Base-by-base conservation (phyloP, 73 alveolate genomes). In the Uronychia binucleata region DNA sequence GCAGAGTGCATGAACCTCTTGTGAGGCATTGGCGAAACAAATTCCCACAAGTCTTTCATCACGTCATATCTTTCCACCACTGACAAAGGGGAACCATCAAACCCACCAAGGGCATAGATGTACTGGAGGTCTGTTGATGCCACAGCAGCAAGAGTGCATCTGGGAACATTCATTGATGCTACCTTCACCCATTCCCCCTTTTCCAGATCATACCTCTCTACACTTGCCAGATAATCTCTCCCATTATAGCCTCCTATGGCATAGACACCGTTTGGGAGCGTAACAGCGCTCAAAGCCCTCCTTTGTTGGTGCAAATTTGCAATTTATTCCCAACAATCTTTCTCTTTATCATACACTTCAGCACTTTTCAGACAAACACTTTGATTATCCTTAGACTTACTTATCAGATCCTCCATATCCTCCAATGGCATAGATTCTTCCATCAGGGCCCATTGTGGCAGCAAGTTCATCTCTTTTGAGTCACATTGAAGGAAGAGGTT, bases 211-310 rank as follows among this genome's bases (percentile, higher is more conserved):
- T 59, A 93, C 60, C 94, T 94, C 85, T 94, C 98, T 1, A 92
- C 95, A 28, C 91, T 74, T 28, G 82, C 83, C 77, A 96, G 87
- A 78, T 96, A 94, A 31, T 89, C 77, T 34, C 79, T 85, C 14
- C 99, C 99, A 87, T 96, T 97, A 86, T 92, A 96, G 28, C 99
- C 99, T 30, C 99, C 99, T 1, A 96, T 92, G 27, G 96, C 98
- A 86, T 96, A 96, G 26, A 96, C 94, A 0, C 98, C 98, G 77
- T 96, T 97, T 28, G 99, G 99, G 0, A 96, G 91, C 25, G 97
- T 85, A 0, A 96, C 97, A 0, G 97, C 97, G 57, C 96, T 92
- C 30, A 94, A 82, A 0, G 98, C 99, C 90, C 98, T 92, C 84
- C 99, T 92, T 0, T 94, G 94, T 75, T 80, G 86, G 57, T 93